These are phyloP conservation scores for Hypoxylon sp. DNA, from an alignment of 2,329 filamentous ascomycete genomes.

Conservation along the genomic window DNA sequence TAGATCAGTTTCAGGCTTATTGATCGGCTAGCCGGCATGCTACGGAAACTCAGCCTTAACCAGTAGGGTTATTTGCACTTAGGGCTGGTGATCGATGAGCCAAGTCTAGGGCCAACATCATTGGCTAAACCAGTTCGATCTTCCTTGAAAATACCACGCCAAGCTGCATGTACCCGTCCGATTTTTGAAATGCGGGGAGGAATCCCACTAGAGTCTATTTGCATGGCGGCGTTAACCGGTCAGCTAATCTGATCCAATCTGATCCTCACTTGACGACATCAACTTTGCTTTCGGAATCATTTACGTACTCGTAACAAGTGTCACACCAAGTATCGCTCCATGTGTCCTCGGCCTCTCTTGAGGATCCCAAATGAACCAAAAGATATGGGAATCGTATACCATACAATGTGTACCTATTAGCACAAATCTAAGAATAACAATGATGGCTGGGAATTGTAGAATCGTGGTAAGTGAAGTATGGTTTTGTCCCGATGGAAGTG, in stretches of 20 bases:
- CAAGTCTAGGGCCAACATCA: constrained; percentile 15
- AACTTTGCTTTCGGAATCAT: constrained; percentile 11
- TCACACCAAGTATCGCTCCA: not conserved
- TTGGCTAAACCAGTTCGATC: constrained; percentile 23
- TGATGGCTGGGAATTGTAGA: not conserved
- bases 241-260: constrained; percentile 31
- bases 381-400: not conserved
- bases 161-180: not conserved
- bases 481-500: constrained; percentile 18
- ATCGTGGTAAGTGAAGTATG: constrained; percentile 7
- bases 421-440: not conserved
- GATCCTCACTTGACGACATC: constrained; percentile 32
- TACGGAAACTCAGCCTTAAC: constrained; percentile 27
- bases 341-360: not conserved
- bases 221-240: constrained; percentile 5
- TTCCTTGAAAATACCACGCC: constrained; percentile 18
- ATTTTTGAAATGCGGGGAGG: constrained; percentile 32
- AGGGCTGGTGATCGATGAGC: constrained; percentile 6
- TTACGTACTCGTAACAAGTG: constrained; percentile 4
- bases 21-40: constrained; percentile 24
- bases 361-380: not conserved
- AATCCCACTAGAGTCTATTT: constrained; percentile 4
- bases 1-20: constrained; percentile 18
- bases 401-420: not conserved
- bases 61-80: constrained; percentile 12